phyloP scores from a whole-genome alignment of 768 basidiomycete species.

The Russula vinacea region DNA sequence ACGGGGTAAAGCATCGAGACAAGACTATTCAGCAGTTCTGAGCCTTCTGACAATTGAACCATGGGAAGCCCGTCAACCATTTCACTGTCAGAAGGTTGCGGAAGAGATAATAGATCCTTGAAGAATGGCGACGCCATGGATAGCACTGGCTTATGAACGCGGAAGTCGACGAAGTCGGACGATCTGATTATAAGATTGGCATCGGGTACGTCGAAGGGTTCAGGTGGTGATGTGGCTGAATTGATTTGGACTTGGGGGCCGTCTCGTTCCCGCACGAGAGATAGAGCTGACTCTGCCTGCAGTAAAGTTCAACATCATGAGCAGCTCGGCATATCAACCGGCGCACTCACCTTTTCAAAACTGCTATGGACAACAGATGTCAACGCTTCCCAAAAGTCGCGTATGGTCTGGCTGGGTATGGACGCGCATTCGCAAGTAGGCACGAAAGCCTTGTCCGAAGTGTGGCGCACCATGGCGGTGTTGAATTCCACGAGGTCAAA shows the following conservation, averaged over 20 bases:
- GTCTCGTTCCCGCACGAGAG: background rate
- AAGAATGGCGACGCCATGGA: background rate
- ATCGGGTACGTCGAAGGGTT: background rate
- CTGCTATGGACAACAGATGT: background rate
- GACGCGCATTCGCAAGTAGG: background rate
- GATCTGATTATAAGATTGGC: constrained; percentile 9
- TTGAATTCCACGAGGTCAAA: constrained; percentile 7
- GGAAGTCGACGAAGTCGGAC: constrained; percentile 10
- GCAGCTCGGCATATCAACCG: too few species aligned
- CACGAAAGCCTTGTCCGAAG: too few species aligned
- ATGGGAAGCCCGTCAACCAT: background rate
- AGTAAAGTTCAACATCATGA: background rate
- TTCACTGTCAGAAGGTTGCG: background rate
- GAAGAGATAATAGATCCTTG: constrained; percentile 19
- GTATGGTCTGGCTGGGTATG: background rate
- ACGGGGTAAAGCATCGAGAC: too few species aligned
- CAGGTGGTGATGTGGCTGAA: background rate
- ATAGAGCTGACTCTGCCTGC: constrained; percentile 9
- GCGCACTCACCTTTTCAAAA: constrained; percentile 2
- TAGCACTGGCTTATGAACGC: constrained; percentile 16
- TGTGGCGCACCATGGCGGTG: background rate
- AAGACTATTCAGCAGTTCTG: too few species aligned
- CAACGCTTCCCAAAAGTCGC: constrained; percentile 5
- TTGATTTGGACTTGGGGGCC: too few species aligned
- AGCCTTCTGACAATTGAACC: too few species aligned